A percentile compares a stretch with the other conserved stretches of the same genome.
These are phyloP conservation scores for Backusella mclennaniae DNA, from an alignment of 192 early-diverging fungal species.

Conservation along the genomic window DNA sequence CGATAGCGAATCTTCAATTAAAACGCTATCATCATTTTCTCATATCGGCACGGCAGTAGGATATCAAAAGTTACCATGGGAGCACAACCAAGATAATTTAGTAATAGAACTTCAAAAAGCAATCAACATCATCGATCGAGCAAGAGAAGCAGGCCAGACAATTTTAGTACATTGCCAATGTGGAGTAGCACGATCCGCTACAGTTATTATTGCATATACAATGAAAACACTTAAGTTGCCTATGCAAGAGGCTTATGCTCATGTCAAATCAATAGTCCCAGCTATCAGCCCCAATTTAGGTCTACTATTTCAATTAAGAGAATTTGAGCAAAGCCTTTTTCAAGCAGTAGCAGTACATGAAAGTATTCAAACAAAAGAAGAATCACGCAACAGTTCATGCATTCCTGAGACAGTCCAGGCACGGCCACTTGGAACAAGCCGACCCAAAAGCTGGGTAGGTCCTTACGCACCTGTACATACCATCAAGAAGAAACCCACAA, in stretches of 20 bases:
- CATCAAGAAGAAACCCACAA: not conserved
- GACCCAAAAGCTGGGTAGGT: not conserved
- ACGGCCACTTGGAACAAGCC: not conserved
- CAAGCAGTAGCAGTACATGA: not conserved
- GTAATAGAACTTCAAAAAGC: conserved; percentile 57
- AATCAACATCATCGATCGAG: conserved; percentile 67
- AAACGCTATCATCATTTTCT: not conserved
- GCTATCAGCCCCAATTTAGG: conserved; percentile 84
- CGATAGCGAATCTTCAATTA: not conserved
- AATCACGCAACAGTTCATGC: not conserved
- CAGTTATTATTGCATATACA: conserved; percentile 84
- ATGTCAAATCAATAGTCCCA: conserved; percentile 66
- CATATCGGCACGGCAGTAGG: conserved; percentile 29
- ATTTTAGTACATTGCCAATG: conserved; percentile 88
- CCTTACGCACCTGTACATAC: not conserved
- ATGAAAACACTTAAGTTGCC: conserved; percentile 68
- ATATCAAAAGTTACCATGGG: conserved; percentile 68
- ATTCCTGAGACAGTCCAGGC: conserved; percentile 1
- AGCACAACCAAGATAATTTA: conserved; percentile 71
- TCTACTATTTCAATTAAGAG: conserved; percentile 76
- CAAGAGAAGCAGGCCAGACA: conserved; percentile 46
- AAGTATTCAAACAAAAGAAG: not conserved
- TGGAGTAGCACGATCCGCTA: conserved; percentile 88
- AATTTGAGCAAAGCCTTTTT: conserved; percentile 50
- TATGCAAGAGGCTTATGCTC: conserved; percentile 69